phyloP scores from a whole-genome alignment of 1,139 yeast genomes.

The Kodamaea suecica region DNA sequence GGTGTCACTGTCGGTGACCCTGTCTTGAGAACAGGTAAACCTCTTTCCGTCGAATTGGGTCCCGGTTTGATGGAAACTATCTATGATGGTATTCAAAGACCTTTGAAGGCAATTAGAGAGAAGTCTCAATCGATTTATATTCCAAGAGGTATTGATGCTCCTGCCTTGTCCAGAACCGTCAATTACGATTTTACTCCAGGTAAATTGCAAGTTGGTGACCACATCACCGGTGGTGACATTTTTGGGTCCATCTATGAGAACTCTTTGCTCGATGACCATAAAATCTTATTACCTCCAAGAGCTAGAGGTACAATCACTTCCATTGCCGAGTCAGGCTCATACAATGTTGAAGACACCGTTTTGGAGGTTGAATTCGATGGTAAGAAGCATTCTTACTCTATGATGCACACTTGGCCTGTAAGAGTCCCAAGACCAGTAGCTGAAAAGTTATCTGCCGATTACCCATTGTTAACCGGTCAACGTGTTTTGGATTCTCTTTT shows the following conservation, averaged over 20 bases:
- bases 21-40: conserved; percentile 95
- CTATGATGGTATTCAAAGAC: conserved; percentile 99
- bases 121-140: conserved; percentile 87
- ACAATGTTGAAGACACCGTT: conserved; percentile 83
- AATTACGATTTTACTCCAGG: conserved; percentile 88
- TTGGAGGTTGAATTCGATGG: conserved; percentile 96
- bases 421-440: conserved; percentile 99
- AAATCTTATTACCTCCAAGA: conserved; percentile 93
- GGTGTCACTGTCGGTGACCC: conserved; percentile 99
- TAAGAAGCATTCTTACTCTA: conserved; percentile 70
- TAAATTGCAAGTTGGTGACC: conserved; percentile 84
- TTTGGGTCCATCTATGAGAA: conserved; percentile 93
- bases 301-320: conserved; percentile 96
- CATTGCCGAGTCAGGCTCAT: conserved; percentile 86
- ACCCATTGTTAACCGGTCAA: conserved; percentile 96
- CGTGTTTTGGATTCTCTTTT: conserved; percentile 96
- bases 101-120: conserved; percentile 87
- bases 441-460: conserved; percentile 86
- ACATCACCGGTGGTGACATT: conserved; percentile 96
- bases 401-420: conserved; percentile 99
- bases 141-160: conserved; percentile 98
- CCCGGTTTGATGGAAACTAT: conserved; percentile 99
- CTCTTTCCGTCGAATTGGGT: conserved; percentile 95
- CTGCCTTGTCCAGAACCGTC: conserved; percentile 78
- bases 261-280: conserved; percentile 87